These are phyloP conservation scores for Aphanomyces astaci DNA, from an alignment of 352 stramenopile species.

Conservation along the genomic window DNA sequence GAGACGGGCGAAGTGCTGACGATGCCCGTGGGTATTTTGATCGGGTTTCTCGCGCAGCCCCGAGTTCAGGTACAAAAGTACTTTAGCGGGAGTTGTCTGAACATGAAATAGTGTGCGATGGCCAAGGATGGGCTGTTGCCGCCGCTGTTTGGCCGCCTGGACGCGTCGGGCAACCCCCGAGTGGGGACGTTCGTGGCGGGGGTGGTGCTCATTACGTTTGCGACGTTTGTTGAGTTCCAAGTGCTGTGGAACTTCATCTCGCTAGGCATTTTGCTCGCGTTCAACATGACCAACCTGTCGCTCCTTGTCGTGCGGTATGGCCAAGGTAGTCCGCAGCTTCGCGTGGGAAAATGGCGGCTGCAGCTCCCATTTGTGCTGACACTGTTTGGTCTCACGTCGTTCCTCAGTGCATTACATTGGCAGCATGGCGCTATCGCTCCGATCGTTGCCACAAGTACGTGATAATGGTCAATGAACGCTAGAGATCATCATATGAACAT, in stretches of 20 bases:
- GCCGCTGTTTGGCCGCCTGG: constrained; percentile 37
- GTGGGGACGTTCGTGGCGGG: constrained; percentile 19
- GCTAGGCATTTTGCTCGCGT: constrained; percentile 38
- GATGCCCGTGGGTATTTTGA: constrained; percentile 66
- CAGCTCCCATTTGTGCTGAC: not conserved
- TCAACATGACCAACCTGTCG: constrained; percentile 40
- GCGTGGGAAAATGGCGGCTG: not conserved
- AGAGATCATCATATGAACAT: no score
- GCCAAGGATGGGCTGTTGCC: constrained; percentile 69
- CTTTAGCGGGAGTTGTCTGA: not conserved
- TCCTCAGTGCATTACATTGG: constrained; percentile 1
- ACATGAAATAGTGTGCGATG: constrained; percentile 41
- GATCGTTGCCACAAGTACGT: not conserved
- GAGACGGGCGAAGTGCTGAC: constrained; percentile 60
- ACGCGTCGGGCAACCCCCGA: constrained; percentile 27
- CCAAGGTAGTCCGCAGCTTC: not conserved
- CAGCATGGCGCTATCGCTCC: constrained; percentile 3
- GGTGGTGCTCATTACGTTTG: constrained; percentile 18
- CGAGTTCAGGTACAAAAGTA: constrained; percentile 34
- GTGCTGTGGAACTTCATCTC: constrained; percentile 36
- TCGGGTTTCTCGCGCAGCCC: constrained; percentile 67
- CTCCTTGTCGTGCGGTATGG: constrained; percentile 28
- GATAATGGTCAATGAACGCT: not conserved
- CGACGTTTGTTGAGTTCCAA: constrained; percentile 29
- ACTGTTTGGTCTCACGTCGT: constrained; percentile 2